Conservation (phyloP, 2,329 filamentous ascomycete genomes). For the Thelonectria discophora region DNA sequence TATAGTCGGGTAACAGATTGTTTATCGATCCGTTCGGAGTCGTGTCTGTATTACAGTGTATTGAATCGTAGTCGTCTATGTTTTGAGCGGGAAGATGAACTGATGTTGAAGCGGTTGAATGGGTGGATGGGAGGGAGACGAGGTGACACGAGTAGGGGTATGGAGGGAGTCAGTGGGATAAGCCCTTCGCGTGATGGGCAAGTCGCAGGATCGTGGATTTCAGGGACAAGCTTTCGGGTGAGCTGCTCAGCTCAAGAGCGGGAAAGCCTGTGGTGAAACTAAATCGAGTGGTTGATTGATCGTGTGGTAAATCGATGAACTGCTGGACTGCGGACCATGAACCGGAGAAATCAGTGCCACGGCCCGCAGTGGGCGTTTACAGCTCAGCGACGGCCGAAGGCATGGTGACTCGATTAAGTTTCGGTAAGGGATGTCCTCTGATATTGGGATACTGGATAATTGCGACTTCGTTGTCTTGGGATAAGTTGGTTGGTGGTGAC, state of each 20-base stretch:
- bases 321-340: constrained; percentile 82
- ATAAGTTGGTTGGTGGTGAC: constrained; percentile 44
- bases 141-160: no score
- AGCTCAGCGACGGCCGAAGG: constrained; percentile 86
- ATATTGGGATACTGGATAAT: constrained; percentile 41
- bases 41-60: no score
- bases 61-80: no score
- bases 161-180: no score
- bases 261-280: constrained; percentile 69
- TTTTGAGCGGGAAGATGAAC: no score
- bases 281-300: constrained; percentile 67
- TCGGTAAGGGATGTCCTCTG: constrained; percentile 51
- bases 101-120: no score
- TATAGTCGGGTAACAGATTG: no score
- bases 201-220: constrained; percentile 45
- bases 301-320: constrained; percentile 74
- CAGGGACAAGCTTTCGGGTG: constrained; percentile 51
- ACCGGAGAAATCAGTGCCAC: constrained; percentile 50
- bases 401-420: constrained; percentile 78
- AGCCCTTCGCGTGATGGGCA: constrained; percentile 46
- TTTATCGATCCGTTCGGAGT: no score
- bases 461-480: constrained; percentile 73
- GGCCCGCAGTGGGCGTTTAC: constrained; percentile 88
- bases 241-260: constrained; percentile 52
- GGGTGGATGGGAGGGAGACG: no score